Base-by-base conservation (phyloP, 495 filamentous ascomycete species). In the Letharia columbiana region DNA sequence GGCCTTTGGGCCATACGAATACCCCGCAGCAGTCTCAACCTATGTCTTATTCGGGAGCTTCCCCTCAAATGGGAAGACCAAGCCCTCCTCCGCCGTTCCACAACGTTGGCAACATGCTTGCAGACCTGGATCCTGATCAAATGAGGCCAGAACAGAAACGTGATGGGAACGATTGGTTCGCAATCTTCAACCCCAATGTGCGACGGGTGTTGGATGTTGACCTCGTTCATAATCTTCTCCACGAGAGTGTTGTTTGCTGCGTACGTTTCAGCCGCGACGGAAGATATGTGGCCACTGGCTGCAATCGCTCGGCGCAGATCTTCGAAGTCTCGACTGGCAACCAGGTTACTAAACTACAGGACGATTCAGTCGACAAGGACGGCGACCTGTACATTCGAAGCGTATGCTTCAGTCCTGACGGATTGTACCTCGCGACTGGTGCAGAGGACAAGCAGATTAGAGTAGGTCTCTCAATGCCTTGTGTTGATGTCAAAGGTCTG, bases 351-450 rank as follows among this genome's bases (percentile, higher is more conserved):
- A 83, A 87, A 35, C 77, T 94, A 49, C 89, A 92, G 72, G 91
- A 95, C 70, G 91, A 94, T 68, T 86, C 82, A 50, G 90, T 90
- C 59, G 91, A 95, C 71, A 84, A 89, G 60, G 88, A 85, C 64
- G 91, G 91, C 4, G 91, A 96, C 76, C 80, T 96, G 23, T 96
- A 95, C 72, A 96, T 96, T 69, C 79, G 91, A 70, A 95, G 91
- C 71, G 91, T 96, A 42, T 96, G 91, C 76, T 96, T 96, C 79
- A 94, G 91, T 73, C 91, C 91, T 3, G 91, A 96, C 75, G 91
- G 91, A 57, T 88, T 89, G 75, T 95, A 89, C 64, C 84, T 96
- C 39, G 91, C 91, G 6, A 96, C 91, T 37, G 91, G 91, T 70
- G 91, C 91, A 10, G 91, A 96, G 72, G 91, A 96, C 76, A 95